Percentiles rank a stretch among this genome's conserved stretches.
These are phyloP conservation scores for Chrysanthemum makinoi DNA, from an alignment of 129 eudicot species.

Conservation along the genomic window DNA sequence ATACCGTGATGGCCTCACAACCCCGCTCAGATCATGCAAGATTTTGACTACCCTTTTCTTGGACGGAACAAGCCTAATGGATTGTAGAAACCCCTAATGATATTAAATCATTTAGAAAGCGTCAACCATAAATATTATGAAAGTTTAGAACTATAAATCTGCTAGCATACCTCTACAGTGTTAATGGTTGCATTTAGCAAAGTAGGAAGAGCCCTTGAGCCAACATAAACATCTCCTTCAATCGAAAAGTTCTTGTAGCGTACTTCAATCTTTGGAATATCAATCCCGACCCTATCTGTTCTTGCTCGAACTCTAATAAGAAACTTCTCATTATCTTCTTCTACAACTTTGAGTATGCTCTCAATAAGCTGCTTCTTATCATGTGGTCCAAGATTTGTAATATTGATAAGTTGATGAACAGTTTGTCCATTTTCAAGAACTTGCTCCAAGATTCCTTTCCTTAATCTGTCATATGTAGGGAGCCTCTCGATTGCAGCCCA, in stretches of 20 bases:
- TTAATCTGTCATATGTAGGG: constrained; percentile 10
- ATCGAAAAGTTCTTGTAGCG: constrained; percentile 13
- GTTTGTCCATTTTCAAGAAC: constrained; percentile 2
- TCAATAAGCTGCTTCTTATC: constrained; percentile 18
- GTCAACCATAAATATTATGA: constrained; percentile 10
- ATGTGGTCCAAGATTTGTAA: constrained; percentile 7
- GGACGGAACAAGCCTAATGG: constrained; percentile 18
- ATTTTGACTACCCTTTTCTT: constrained; percentile 15
- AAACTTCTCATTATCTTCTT: constrained; percentile 17
- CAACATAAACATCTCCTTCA: constrained; percentile 21
- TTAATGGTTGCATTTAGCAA: constrained; percentile 8
- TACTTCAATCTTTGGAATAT: constrained; percentile 18
- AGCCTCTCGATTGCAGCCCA: constrained; percentile 22
- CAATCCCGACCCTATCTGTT: constrained; percentile 16
- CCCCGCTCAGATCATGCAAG: constrained; percentile 17
- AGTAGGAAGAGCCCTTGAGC: constrained; percentile 20
- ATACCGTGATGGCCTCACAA: constrained; percentile 22
- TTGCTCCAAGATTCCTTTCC: constrained; percentile 8
- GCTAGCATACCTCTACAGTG: constrained; percentile 13
- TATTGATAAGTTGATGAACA: constrained; percentile 15
- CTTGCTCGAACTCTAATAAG: constrained; percentile 15
- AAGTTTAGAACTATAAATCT: neutral
- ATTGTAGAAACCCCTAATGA: constrained; percentile 5
- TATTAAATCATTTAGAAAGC: neutral
- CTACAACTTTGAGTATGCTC: constrained; percentile 16